Conservation (phyloP, 2,329 filamentous ascomycete genomes). For the Juglanconis oblonga region DNA sequence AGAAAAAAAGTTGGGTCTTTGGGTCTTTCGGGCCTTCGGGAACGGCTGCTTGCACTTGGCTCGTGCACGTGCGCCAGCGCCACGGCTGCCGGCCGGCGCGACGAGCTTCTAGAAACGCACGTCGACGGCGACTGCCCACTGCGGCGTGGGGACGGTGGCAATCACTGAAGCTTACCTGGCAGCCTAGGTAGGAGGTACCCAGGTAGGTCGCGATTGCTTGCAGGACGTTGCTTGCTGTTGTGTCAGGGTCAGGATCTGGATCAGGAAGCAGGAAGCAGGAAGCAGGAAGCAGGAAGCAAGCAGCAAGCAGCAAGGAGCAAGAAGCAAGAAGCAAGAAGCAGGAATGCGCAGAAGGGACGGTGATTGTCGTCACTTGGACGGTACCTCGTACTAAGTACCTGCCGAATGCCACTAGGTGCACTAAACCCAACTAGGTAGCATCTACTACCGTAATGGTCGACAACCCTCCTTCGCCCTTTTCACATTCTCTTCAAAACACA, state of each 20-base stretch:
- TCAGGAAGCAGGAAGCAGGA: no score
- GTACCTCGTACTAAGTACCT: no score
- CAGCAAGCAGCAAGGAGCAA: no score
- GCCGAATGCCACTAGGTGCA: no score
- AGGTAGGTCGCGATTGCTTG: no score
- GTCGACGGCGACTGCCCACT: background rate
- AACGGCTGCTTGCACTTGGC: background rate
- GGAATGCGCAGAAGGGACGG: background rate
- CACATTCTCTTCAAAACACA: background rate
- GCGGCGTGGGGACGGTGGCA: background rate
- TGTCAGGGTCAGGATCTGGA: no score
- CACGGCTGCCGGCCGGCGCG: background rate
- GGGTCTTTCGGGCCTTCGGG: background rate
- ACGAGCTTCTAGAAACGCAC: background rate
- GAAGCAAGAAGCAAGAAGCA: background rate
- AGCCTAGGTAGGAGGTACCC: no score
- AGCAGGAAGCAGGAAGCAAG: no score
- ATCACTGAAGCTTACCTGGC: no score
- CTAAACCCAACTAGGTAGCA: background rate
- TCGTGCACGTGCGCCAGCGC: background rate
- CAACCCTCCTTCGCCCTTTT: no score
- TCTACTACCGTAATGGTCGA: background rate
- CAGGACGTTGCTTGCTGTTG: no score
- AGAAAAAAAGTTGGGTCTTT: background rate
- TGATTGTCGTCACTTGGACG: background rate